Evolutionary conservation across 139 green algal species (phyloP).

Genomic region (Pleodorina starrii): DNA sequence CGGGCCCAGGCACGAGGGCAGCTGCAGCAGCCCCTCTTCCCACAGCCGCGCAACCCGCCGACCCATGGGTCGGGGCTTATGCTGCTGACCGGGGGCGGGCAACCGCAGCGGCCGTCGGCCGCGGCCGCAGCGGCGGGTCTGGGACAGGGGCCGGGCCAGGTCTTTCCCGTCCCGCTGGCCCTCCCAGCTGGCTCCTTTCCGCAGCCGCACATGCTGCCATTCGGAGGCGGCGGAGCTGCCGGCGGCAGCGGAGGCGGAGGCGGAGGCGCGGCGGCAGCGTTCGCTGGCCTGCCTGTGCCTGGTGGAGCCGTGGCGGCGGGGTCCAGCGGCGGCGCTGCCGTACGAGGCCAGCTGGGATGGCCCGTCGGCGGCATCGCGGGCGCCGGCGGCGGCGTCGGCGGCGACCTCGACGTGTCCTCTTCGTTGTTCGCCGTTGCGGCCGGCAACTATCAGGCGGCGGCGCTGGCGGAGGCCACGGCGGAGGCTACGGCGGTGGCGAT

Average conservation of each 20-base stretch:
- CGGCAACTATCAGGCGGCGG: slow-evolving; percentile 28
- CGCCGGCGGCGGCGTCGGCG: background rate
- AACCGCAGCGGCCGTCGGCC: background rate
- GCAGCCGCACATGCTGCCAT: background rate
- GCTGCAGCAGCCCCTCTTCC: background rate
- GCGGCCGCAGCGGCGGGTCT: background rate
- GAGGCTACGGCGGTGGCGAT: slow-evolving; percentile 34
- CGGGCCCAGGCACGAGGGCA: background rate
- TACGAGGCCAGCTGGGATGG: background rate
- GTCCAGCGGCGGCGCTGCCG: background rate
- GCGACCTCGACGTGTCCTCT: background rate
- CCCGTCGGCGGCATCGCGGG: background rate
- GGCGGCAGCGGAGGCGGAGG: background rate
- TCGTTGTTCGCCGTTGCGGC: background rate
- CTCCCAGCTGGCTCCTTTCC: background rate
- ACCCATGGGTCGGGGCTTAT: background rate
- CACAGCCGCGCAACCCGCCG: background rate
- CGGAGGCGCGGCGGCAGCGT: background rate
- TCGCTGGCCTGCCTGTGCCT: background rate
- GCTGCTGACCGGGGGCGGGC: background rate
- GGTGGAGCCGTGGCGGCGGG: background rate
- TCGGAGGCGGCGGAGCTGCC: no score
- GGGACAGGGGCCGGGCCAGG: background rate
- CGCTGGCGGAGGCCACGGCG: slow-evolving; percentile 26
- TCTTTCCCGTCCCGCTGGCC: background rate